Conservation (phyloP, 257 asterid genomes). For the Asclepias syriaca region DNA sequence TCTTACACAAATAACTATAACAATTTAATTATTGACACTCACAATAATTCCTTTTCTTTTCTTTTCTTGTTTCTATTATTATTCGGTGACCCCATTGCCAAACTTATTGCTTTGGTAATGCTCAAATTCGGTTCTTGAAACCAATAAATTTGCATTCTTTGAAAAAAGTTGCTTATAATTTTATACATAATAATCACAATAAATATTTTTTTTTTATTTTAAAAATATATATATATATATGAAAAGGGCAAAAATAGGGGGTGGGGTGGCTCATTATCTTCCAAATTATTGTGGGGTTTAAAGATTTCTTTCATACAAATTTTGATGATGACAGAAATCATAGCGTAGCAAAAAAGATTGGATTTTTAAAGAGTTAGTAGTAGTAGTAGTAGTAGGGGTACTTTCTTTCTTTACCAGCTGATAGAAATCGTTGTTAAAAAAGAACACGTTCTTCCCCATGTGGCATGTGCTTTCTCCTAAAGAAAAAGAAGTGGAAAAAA, state of each 20-base stretch:
- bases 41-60: neutral
- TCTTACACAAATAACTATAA: neutral
- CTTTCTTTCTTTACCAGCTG: neutral
- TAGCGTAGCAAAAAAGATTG: neutral
- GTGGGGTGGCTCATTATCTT: neutral
- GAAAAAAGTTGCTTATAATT: too few species aligned
- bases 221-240: too few species aligned
- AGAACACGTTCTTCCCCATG: slow-evolving; percentile 17
- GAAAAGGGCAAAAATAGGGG: neutral
- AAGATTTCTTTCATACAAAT: neutral
- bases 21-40: neutral
- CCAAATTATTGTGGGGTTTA: neutral
- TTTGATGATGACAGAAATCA: slow-evolving; percentile 5
- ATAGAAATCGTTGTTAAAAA: neutral
- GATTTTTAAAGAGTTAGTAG: neutral
- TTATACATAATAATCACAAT: too few species aligned
- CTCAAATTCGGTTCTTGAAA: neutral
- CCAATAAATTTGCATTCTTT: too few species aligned
- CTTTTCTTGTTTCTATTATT: neutral
- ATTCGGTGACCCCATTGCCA: neutral
- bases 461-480: slow-evolving; percentile 19
- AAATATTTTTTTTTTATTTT: too few species aligned
- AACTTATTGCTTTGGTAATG: neutral
- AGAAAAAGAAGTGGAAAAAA: neutral
- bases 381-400: too few species aligned